A percentile compares a stretch with the other conserved stretches of the same genome.
Conservation (phyloP, 2,329 filamentous ascomycete genomes). For the Rutstroemia sp. region DNA sequence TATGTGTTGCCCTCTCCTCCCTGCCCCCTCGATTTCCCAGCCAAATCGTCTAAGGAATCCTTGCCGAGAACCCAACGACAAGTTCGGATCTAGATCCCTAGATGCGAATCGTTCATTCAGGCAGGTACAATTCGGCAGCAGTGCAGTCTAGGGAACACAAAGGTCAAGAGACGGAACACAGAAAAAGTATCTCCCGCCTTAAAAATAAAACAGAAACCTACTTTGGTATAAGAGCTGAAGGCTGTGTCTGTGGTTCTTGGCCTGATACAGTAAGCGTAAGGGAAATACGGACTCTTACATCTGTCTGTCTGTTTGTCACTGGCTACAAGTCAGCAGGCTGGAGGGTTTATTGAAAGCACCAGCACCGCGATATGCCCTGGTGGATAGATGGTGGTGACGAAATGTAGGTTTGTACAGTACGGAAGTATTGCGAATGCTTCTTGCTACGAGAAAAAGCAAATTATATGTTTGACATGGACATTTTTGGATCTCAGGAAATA, state of each 20-base stretch:
- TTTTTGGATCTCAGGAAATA: too few relatives aligned
- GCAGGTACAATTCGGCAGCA: slow-evolving; percentile 8
- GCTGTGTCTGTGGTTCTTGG: slow-evolving; percentile 3
- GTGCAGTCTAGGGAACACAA: not conserved
- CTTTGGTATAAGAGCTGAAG: slow-evolving; percentile 2
- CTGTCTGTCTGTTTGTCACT: not conserved
- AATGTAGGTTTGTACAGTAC: too few relatives aligned
- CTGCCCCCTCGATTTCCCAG: not conserved
- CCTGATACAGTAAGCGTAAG: slow-evolving; percentile 7
- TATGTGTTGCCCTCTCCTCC: not conserved
- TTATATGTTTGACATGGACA: too few relatives aligned
- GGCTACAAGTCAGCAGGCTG: not conserved
- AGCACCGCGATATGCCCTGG: not conserved
- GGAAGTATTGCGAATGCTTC: too few relatives aligned
- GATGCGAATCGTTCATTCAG: slow-evolving; percentile 5
- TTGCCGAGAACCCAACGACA: slow-evolving; percentile 1
- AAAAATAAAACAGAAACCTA: not conserved
- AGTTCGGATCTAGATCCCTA: slow-evolving; percentile 6
- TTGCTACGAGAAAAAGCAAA: too few relatives aligned
- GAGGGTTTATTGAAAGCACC: not conserved
- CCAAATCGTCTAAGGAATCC: slow-evolving; percentile 1
- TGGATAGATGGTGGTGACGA: not conserved
- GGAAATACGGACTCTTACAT: not conserved
- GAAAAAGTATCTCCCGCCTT: not conserved
- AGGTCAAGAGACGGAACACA: not conserved